Evolutionary conservation across 495 filamentous ascomycete species (phyloP), one percentile per base, ranked within the genome.

Genomic region (Aspergillus taichungensis): DNA sequence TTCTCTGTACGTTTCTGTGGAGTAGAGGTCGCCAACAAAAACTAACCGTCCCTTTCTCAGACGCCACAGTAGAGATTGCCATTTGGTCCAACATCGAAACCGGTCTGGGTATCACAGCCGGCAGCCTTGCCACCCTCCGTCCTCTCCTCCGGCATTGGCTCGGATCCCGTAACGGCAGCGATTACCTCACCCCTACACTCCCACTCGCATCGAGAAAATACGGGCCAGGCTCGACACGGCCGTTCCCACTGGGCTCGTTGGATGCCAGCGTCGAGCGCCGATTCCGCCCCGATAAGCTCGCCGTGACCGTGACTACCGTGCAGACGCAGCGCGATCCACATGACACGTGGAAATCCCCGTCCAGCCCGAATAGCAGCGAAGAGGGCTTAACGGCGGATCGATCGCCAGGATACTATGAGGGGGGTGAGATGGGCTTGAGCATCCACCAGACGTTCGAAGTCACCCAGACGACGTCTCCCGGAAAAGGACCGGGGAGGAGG

Each of bases 41-140:
- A 40, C 44, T 43, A 42, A 56, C 18, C 18, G 4, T 24, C 31
- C 28, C 33, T 32, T 27, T 14, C 14, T 8, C 34, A 68, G 66
- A 65, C 31, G 56, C 68, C 13, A 72, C 67, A 33, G 57, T 60
- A 43, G 55, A 67, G 40, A 64, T 72, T 42, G 66, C 66, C 24
- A 52, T 72, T 42, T 74, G 70, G 70, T 69, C 66, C 34, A 63
- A 60, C 41, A 58, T 66, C 46, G 70, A 74, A 53, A 53, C 53
- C n/a, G 67, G 62, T 13, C 57, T 73, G 0, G 71, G 68, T 11
- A 71, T 74, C 47, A 63, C 70, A 1, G 67, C 68, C 37, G 71
- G 64, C 8, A 69, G 66, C 43, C 66, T 74, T 6, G 70, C 69
- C 35, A 71, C 65, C 8, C 65, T 73, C 8, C 68, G 70, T 24